A percentile compares a stretch with the other conserved stretches of the same genome.
Conservation (phyloP, 2,329 filamentous ascomycete species). For the Arthrinium phaeospermum region DNA sequence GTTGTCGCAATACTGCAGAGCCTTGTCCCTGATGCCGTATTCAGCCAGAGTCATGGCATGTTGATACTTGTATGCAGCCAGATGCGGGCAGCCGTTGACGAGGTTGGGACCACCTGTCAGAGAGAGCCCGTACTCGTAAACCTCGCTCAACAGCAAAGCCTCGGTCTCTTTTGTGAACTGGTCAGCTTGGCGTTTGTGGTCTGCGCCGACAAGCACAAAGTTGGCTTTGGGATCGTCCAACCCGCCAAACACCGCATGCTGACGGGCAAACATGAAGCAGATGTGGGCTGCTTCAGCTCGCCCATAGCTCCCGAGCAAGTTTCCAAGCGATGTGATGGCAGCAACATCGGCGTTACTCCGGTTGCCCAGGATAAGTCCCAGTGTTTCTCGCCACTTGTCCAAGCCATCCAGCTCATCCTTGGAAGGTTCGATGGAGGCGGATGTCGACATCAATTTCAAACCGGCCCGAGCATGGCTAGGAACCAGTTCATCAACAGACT, state of each 20-base stretch:
- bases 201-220: slow-evolving; percentile 84
- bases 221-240: slow-evolving; percentile 79
- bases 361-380: slow-evolving; percentile 86
- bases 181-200: slow-evolving; percentile 74
- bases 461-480: slow-evolving; percentile 91
- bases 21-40: slow-evolving; percentile 80
- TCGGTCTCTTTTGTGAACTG: slow-evolving; percentile 83
- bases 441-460: slow-evolving; percentile 86
- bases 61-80: slow-evolving; percentile 89
- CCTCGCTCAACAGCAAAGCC: slow-evolving; percentile 89
- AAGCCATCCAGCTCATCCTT: slow-evolving; percentile 83
- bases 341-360: slow-evolving; percentile 79
- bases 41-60: slow-evolving; percentile 87
- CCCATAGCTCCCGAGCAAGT: slow-evolving; percentile 82
- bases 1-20: slow-evolving; percentile 88
- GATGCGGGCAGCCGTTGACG: slow-evolving; percentile 72
- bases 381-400: slow-evolving; percentile 92
- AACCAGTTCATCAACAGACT: slow-evolving; percentile 94
- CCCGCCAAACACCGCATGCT: slow-evolving; percentile 75
- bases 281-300: slow-evolving; percentile 91
- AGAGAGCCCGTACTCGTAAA: slow-evolving; percentile 89
- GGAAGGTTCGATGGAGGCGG: slow-evolving; percentile 62
- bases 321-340: slow-evolving; percentile 80
- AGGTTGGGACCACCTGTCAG: slow-evolving; percentile 65
- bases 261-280: slow-evolving; percentile 87